Evolutionary conservation across 1,139 yeast species (phyloP), one percentile per base, ranked within the genome.

Genomic region (Saccharomyces hybrid): DNA sequence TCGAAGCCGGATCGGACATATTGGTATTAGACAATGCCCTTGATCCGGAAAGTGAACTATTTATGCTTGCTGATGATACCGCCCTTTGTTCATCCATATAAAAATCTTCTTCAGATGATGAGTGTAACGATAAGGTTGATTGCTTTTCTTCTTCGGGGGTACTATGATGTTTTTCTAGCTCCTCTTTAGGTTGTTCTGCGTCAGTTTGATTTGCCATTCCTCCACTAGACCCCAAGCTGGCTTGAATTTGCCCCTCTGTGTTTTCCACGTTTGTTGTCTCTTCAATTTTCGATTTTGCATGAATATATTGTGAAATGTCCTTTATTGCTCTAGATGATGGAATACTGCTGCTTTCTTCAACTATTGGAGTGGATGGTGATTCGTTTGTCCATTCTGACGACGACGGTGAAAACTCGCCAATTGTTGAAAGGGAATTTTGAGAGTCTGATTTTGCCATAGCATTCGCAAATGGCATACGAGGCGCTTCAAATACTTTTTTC

Each of bases 351-450:
- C 49, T 46, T 11, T 51, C 57, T 1, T 50, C 48, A 14, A 46
- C 46, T n/a, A 46, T 51, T 29, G 56, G 56, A 27, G 57, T 56
- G 9, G 60, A 62, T 13, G 71, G 71, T 4, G 70, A 67, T 31
- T 68, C 71, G 51, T 62, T 65, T 2, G 70, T 66, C 61, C 71
- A 66, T 51, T 73, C 77, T 1, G 76, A 71, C 1, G 76, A 72
- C 11, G 75, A 71, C 14, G 78, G 77, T 1, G 77, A 73, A 59
- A 70, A 75, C 25, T 75, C 76, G 1, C 78, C 78, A 47, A 75
- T 73, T 2, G 76, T 62, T 4, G 70, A 62, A 29, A 68, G 60
- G n/a, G 72, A 64, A 54, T 64, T 58, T 41, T 64, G 61, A 4
- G 69, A 67, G 47, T 59, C 62, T 1, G 71, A 67, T 16, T 59